These are phyloP conservation scores for Thalassiosira mediterranea DNA, from an alignment of 352 stramenopile genomes.

Conservation along the genomic window DNA sequence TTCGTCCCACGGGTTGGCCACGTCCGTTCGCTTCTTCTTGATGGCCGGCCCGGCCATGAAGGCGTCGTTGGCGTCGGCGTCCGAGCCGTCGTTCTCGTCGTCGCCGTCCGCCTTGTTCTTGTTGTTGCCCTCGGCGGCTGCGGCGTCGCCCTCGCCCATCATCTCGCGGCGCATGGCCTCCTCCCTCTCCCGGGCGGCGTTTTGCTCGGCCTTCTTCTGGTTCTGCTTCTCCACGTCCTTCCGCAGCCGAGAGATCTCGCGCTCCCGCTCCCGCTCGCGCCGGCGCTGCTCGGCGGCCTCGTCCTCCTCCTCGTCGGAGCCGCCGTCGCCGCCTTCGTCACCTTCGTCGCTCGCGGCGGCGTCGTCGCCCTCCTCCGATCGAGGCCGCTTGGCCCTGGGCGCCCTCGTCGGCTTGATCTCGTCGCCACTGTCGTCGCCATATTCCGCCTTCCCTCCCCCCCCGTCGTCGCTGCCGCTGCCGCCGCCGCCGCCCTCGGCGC, in stretches of 20 bases:
- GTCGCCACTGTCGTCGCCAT: constrained; percentile 4
- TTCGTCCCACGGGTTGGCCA: constrained; percentile 9
- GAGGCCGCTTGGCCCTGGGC: background rate
- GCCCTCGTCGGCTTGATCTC: constrained; percentile 25
- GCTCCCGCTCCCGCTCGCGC: constrained; percentile 14
- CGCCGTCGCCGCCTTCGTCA: constrained; percentile 47
- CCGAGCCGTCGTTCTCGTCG: constrained; percentile 3
- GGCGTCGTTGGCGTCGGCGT: constrained; percentile 21
- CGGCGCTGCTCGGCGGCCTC: constrained; percentile 47
- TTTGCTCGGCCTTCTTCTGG: constrained; percentile 36
- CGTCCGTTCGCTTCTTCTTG: constrained; percentile 53
- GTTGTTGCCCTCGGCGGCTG: constrained; percentile 8
- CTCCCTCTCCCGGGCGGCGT: constrained; percentile 22
- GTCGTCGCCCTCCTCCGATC: constrained; percentile 26
- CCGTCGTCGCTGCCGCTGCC: constrained; percentile 9
- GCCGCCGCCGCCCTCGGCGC: background rate
- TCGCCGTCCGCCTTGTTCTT: constrained; percentile 30
- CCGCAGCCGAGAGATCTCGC: constrained; percentile 36
- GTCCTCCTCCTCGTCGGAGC: constrained; percentile 19
- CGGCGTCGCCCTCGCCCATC: constrained; percentile 43
- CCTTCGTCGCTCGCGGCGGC: constrained; percentile 21
- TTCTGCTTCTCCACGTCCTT: constrained; percentile 27
- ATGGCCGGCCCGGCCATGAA: constrained; percentile 41
- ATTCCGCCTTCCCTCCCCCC: constrained; percentile 7
- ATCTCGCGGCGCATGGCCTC: constrained; percentile 58